phyloP scores from a whole-genome alignment of 306 rosid species.

The Notholithocarpus densiflorus region DNA sequence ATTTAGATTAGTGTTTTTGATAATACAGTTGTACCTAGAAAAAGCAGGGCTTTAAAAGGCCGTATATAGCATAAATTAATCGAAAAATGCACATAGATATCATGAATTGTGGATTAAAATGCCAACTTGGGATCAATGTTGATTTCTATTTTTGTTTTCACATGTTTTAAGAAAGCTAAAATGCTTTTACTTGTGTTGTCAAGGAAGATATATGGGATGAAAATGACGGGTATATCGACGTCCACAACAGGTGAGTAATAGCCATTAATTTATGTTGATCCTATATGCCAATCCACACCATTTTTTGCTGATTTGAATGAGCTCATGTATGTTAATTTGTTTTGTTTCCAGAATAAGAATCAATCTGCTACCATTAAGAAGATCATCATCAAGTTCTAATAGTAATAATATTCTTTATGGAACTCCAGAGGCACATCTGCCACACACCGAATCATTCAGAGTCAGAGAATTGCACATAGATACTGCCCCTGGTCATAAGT shows the following conservation, averaged over 20 bases:
- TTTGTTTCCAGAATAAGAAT: conserved; percentile 44
- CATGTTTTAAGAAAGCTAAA: neutral
- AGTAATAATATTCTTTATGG: conserved; percentile 15
- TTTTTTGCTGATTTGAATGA: neutral
- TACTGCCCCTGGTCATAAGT: conserved; percentile 20
- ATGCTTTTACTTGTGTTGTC: conserved; percentile 8
- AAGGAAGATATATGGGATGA: conserved; percentile 78
- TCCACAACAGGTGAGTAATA: conserved; percentile 58
- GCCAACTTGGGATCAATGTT: neutral
- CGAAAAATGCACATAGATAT: neutral
- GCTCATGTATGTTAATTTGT: neutral
- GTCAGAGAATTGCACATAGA: neutral
- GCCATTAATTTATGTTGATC: neutral
- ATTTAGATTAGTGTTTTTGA: too few relatives aligned
- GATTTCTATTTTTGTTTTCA: neutral
- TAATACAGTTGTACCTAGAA: too few relatives aligned
- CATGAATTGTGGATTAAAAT: neutral
- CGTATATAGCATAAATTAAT: too few relatives aligned
- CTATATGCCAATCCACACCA: neutral
- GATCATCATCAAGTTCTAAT: conserved; percentile 41
- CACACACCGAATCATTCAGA: neutral
- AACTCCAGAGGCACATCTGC: conserved; percentile 39
- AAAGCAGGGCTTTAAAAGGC: too few relatives aligned
- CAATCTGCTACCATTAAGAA: conserved; percentile 45
- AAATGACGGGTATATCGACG: conserved; percentile 59